Evolutionary conservation across 345 rosid species (phyloP), one percentile per base, ranked within the genome.

Genomic region (Pelargonium nanum): DNA sequence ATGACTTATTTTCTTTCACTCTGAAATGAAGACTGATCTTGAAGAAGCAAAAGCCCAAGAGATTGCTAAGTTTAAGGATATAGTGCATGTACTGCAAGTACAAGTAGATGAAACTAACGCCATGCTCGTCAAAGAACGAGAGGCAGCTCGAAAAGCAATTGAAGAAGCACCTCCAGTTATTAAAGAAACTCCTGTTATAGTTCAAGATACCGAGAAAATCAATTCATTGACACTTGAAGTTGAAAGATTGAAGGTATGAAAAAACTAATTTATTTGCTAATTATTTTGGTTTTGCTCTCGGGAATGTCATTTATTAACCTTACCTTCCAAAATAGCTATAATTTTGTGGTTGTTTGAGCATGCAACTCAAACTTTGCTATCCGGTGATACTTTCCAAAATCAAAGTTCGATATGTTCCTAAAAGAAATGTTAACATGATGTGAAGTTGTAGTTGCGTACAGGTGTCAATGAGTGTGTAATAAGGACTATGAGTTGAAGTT

Each of bases 31-130:
- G 99, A 78, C 81, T 77, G 99, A 89, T 80, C 71, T 85, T 65
- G 99, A 93, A 79, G 99, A 89, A 72, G 85, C 82, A 72, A 93
- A 87, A 58, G 69, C 80, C 72, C 96, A 85, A 74, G 97, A 89
- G 74, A 69, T 79, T 74, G 74, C 77, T 57, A 89, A 87, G 77
- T 65, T 84, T 73, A 91, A 85, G 74, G 95, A 81, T 24, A 75
- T 77, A 26, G 72, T 93, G 81, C 77, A 72, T 62, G 77, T 77
- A 30, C 77, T 72, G 90, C 85, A 70, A 68, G 58, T 70, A 22
- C 80, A 83, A 72, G 74, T 89, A 52, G 82, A 87, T 67, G 89
- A 81, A 70, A 76, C 81, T 59, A 84, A 71, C 45, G 73, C 81
- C 48, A 68, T 75, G 80, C 82, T 75, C 22, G 68, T 85, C 51